A percentile compares a stretch with the other conserved stretches of the same genome.
phyloP scores from a whole-genome alignment of 2,329 filamentous ascomycete species.

The Pochonia chlamydosporia region DNA sequence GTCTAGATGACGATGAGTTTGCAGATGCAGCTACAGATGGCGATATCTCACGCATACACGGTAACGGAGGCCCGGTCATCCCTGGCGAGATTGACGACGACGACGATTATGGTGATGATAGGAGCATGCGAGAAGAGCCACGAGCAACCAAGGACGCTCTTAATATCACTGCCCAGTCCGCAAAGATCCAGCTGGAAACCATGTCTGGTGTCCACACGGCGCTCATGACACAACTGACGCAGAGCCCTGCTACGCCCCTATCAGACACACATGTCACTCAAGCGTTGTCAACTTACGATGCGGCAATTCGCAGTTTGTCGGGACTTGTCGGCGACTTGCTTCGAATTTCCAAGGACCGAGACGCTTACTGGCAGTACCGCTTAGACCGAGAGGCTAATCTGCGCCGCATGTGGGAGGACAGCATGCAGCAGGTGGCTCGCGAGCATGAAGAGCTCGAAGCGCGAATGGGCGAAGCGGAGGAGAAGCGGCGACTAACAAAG shows the following conservation, averaged over 20 bases:
- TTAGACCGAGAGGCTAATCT: conserved; percentile 88
- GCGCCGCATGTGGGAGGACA: conserved; percentile 96
- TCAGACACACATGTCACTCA: conserved; percentile 71
- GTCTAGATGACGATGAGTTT: conserved; percentile 47
- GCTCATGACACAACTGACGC: conserved; percentile 60
- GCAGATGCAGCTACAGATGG: conserved; percentile 41
- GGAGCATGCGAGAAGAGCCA: conserved; percentile 68
- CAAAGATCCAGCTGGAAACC: conserved; percentile 85
- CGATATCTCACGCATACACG: conserved; percentile 29
- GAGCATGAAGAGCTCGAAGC: conserved; percentile 91
- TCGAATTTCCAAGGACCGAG: conserved; percentile 87
- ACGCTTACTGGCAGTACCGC: conserved; percentile 95
- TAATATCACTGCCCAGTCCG: conserved; percentile 94
- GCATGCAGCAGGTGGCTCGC: conserved; percentile 92
- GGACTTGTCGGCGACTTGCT: conserved; percentile 79
- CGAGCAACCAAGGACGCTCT: conserved; percentile 85
- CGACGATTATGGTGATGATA: conserved; percentile 67
- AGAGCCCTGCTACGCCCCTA: conserved; percentile 66
- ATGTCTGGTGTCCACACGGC: conserved; percentile 82
- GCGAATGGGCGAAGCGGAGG: conserved; percentile 81
- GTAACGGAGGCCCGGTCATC: conserved; percentile 27
- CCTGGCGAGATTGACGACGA: conserved; percentile 54
- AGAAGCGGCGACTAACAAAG: conserved; percentile 86
- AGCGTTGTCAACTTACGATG: conserved; percentile 80
- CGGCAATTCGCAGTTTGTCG: conserved; percentile 81